These are phyloP conservation scores for Debaryomyces robertsiae DNA, from an alignment of 1,139 yeast genomes.

Conservation along the genomic window DNA sequence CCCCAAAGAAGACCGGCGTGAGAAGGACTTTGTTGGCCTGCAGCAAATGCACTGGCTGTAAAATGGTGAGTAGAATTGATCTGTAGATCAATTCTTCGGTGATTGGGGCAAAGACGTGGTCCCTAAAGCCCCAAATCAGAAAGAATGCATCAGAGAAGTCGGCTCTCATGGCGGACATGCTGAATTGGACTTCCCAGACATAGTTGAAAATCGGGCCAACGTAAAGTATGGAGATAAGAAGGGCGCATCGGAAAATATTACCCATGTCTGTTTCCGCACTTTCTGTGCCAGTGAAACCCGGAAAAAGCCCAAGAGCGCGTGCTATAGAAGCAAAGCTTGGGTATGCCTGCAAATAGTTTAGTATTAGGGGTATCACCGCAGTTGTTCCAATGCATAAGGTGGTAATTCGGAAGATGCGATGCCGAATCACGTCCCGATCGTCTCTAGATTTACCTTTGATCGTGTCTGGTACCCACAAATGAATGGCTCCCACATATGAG, in stretches of 20 bases:
- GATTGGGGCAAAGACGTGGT: constrained; percentile 76
- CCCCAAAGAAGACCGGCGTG: constrained; percentile 77
- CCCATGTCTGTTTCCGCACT: constrained; percentile 25
- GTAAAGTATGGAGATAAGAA: constrained; percentile 48
- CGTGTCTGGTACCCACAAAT: constrained; percentile 29
- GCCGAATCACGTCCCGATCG: constrained; percentile 42
- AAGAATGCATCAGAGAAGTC: constrained; percentile 27
- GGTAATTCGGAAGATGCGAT: constrained; percentile 40
- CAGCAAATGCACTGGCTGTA: constrained; percentile 25
- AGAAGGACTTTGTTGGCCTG: constrained; percentile 31
- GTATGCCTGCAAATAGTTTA: constrained; percentile 14
- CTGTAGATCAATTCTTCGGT: constrained; percentile 88
- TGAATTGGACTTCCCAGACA: constrained; percentile 16
- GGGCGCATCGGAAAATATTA: constrained; percentile 27
- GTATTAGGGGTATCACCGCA: constrained; percentile 27
- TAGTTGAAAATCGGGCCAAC: constrained; percentile 61
- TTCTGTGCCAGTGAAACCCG: constrained; percentile 27
- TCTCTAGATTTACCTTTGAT: constrained; percentile 39
- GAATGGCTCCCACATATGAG: constrained; percentile 46
- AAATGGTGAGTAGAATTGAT: constrained; percentile 53
- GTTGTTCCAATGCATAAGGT: constrained; percentile 34
- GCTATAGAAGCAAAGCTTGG: constrained; percentile 14
- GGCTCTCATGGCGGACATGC: constrained; percentile 13
- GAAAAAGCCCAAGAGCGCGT: constrained; percentile 29
- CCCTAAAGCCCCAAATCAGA: constrained; percentile 58